These are phyloP conservation scores for Chenopodium formosanum DNA, from an alignment of 148 eudicot species.

Conservation along the genomic window DNA sequence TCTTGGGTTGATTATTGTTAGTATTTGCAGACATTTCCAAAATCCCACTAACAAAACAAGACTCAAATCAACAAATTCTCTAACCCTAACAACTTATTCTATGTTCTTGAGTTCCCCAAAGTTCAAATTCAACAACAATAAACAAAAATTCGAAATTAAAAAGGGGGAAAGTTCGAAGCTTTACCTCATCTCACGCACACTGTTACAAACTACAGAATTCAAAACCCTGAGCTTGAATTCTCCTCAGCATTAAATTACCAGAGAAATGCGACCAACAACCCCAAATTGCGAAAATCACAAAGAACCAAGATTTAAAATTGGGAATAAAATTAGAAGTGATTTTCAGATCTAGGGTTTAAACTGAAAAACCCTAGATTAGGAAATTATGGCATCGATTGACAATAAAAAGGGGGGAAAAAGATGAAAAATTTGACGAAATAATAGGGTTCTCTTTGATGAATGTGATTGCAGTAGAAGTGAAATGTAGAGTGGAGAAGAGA, in stretches of 20 bases:
- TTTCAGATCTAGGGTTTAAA: constrained; percentile 25
- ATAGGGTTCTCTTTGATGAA: neutral
- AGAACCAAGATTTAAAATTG: neutral
- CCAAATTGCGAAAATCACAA: neutral
- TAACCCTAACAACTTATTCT: neutral
- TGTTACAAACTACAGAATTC: neutral
- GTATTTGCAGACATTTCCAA: constrained; percentile 53
- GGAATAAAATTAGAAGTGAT: neutral
- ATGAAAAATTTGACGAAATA: neutral
- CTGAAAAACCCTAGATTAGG: neutral
- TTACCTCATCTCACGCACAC: neutral
- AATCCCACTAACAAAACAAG: constrained; percentile 2
- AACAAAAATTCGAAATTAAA: neutral
- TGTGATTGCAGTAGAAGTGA: neutral
- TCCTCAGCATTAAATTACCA: neutral
- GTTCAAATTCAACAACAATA: neutral
- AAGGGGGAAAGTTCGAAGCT: neutral
- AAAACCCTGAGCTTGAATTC: neutral
- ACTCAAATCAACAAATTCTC: neutral
- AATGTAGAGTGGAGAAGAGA: neutral
- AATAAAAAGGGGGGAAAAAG: neutral
- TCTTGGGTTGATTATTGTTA: constrained; percentile 48
- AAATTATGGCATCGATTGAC: neutral
- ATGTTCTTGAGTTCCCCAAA: neutral
- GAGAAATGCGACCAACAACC: neutral